A percentile compares a stretch with the other conserved stretches of the same genome.
Evolutionary conservation across 177 flowering plant species (phyloP).

Genomic region (Vitis hybrid): DNA sequence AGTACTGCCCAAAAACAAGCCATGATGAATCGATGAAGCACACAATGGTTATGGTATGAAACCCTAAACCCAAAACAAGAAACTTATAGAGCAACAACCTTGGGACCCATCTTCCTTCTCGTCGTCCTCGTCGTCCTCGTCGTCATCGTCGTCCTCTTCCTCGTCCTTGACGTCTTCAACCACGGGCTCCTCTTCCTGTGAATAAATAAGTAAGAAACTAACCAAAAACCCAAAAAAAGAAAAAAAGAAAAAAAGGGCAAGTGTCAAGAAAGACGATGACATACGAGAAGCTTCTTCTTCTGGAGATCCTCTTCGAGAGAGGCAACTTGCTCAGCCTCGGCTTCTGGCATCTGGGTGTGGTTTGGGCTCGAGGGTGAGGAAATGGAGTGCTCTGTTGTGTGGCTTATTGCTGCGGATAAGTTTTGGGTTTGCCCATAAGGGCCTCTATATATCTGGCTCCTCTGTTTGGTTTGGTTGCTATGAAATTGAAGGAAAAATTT

Average conservation of each 20-base stretch:
- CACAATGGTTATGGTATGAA: not conserved
- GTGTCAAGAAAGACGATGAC: not conserved
- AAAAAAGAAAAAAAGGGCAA: not conserved
- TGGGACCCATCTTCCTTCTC: slow-evolving; percentile 47
- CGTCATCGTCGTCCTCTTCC: slow-evolving; percentile 54
- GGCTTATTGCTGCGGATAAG: no score
- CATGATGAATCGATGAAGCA: not conserved
- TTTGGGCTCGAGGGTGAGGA: no score
- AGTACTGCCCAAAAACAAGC: not conserved
- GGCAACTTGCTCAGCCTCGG: no score
- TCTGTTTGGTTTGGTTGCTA: no score
- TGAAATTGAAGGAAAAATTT: no score
- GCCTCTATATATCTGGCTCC: no score
- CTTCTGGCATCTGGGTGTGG: no score
- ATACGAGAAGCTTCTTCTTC: no score
- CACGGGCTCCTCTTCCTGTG: slow-evolving; percentile 27
- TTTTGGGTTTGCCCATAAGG: no score
- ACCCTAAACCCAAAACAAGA: slow-evolving; percentile 2
- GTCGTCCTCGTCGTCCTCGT: slow-evolving; percentile 54
- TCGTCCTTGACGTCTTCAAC: slow-evolving; percentile 53
- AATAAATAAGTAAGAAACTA: not conserved
- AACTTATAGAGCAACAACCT: slow-evolving; percentile 24
- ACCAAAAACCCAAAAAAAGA: slow-evolving; percentile 4
- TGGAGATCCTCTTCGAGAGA: no score
- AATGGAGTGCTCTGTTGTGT: no score